phyloP scores from a whole-genome alignment of 2,329 filamentous ascomycete genomes.

The Nakataea oryzae region DNA sequence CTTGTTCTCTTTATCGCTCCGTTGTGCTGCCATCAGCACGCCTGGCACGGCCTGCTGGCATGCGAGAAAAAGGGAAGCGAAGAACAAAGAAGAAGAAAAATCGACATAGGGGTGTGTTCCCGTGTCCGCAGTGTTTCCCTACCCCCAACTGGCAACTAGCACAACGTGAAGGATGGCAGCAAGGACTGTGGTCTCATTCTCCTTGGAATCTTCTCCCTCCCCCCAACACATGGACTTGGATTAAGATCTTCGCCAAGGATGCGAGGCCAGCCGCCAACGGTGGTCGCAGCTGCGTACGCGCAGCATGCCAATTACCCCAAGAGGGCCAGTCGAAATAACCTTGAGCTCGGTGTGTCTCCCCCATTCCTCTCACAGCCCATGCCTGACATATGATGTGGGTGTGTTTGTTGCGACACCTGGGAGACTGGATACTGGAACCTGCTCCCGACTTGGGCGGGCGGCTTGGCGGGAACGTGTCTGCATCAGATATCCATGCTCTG shows the following conservation, averaged over 20 bases:
- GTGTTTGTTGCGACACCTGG: neutral
- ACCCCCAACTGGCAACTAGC: neutral
- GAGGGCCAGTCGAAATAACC: neutral
- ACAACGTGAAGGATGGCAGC: neutral
- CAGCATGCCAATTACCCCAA: neutral
- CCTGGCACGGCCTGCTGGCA: neutral
- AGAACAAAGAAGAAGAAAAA: neutral
- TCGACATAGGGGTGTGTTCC: neutral
- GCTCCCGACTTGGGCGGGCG: too few relatives aligned
- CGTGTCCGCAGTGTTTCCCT: neutral
- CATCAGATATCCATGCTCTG: neutral
- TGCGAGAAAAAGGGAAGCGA: neutral
- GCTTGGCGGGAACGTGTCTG: neutral
- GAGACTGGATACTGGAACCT: neutral
- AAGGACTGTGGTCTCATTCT: neutral
- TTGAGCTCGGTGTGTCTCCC: neutral
- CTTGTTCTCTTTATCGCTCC: too few relatives aligned
- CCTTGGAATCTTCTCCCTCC: neutral
- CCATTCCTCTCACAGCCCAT: neutral
- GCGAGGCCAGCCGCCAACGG: neutral
- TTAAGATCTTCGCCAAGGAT: neutral
- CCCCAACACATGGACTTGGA: neutral
- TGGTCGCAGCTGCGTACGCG: neutral
- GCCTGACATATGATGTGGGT: too few relatives aligned
- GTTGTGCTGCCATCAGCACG: neutral